These are phyloP conservation scores for Dothiorella sarmentorum DNA, from an alignment of 2,329 filamentous ascomycete species.

Conservation along the genomic window DNA sequence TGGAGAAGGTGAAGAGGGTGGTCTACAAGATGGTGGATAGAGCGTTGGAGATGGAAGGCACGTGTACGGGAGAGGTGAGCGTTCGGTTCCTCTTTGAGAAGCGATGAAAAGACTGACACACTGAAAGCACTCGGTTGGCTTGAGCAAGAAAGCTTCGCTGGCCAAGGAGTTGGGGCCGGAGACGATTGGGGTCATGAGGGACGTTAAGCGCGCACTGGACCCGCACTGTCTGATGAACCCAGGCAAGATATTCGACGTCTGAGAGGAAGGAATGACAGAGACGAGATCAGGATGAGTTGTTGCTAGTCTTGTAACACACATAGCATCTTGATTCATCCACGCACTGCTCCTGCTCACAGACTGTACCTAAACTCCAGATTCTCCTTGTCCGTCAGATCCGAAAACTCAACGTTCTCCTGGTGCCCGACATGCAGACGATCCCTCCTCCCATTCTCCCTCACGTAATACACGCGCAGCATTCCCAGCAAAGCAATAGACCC, in stretches of 20 bases:
- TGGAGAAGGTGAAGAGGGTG: constrained; percentile 71
- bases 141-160: constrained; percentile 80
- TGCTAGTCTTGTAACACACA: too few relatives aligned
- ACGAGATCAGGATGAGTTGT: too few relatives aligned
- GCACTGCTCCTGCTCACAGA: too few relatives aligned
- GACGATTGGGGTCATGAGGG: constrained; percentile 79
- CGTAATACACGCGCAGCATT: constrained; percentile 24
- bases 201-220: constrained; percentile 75
- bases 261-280: neutral
- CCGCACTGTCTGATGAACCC: constrained; percentile 88
- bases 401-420: constrained; percentile 24
- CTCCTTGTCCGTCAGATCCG: constrained; percentile 18
- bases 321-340: too few relatives aligned
- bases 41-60: constrained; percentile 89
- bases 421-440: constrained; percentile 21
- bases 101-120: neutral
- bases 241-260: constrained; percentile 79
- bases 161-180: constrained; percentile 75
- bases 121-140: constrained; percentile 67
- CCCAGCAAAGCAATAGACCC: constrained; percentile 30
- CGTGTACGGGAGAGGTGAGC: constrained; percentile 71
- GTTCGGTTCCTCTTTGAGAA: too few relatives aligned
- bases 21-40: constrained; percentile 87
- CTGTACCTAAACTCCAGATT: constrained; percentile 25
- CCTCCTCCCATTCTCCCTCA: constrained; percentile 31